A percentile compares a stretch with the other conserved stretches of the same genome.
Conservation (phyloP, 306 rosid genomes). For the Vigna radiata region DNA sequence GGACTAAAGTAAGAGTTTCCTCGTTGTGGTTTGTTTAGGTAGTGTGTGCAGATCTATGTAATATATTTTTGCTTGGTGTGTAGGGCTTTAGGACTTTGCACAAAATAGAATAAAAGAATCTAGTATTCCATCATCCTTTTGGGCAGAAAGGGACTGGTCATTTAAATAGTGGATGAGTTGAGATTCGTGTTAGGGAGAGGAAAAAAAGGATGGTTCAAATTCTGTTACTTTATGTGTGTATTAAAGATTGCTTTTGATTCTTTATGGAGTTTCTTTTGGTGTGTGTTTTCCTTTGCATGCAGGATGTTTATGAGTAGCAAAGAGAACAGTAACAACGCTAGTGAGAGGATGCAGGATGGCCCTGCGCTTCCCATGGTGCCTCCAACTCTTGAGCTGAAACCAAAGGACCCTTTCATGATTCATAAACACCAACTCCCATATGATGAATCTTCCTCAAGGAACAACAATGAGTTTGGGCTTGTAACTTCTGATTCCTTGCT, state of each 20-base stretch:
- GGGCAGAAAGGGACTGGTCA: neutral
- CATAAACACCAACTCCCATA: slow-evolving; percentile 59
- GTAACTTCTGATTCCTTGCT: slow-evolving; percentile 72
- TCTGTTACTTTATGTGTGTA: neutral
- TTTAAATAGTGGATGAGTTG: slow-evolving; percentile 18
- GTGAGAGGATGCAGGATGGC: slow-evolving; percentile 59
- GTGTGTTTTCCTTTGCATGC: slow-evolving; percentile 13
- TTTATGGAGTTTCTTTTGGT: neutral
- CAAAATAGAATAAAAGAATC: slow-evolving; percentile 26
- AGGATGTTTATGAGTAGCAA: slow-evolving; percentile 72
- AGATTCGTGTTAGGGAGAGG: slow-evolving; percentile 7
- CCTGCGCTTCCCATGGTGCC: slow-evolving; percentile 66
- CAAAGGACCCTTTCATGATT: slow-evolving; percentile 53
- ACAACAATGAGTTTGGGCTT: slow-evolving; percentile 64
- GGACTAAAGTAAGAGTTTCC: slow-evolving; percentile 1
- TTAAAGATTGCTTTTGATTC: slow-evolving; percentile 7
- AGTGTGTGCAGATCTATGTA: neutral
- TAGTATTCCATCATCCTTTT: slow-evolving; percentile 23
- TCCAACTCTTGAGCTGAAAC: slow-evolving; percentile 59
- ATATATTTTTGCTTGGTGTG: neutral
- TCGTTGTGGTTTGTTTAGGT: slow-evolving; percentile 13
- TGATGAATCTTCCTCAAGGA: slow-evolving; percentile 63
- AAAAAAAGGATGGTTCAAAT: slow-evolving; percentile 18
- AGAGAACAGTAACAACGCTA: slow-evolving; percentile 46
- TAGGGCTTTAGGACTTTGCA: neutral